Evolutionary conservation across 805 yeast genomes (phyloP).

Genomic region (Suhomyces kilbournensis): DNA sequence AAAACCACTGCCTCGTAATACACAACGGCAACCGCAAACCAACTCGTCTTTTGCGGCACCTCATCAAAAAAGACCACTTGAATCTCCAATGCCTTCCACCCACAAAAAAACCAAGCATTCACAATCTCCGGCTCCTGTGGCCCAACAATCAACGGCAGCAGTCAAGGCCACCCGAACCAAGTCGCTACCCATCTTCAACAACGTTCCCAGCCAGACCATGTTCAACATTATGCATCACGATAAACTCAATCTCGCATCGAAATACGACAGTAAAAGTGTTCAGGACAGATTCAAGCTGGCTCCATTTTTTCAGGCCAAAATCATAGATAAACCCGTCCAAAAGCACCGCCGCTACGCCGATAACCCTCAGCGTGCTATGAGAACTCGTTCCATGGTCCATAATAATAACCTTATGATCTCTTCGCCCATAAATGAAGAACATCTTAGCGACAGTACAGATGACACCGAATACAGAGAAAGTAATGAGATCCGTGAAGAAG

Average conservation of each 20-base stretch:
- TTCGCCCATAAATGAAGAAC: constrained; percentile 43
- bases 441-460: constrained; percentile 32
- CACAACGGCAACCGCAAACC: constrained; percentile 2
- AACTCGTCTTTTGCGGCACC: not conserved
- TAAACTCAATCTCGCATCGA: constrained; percentile 35
- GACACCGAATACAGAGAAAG: constrained; percentile 36
- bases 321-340: constrained; percentile 37
- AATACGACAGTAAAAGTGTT: constrained; percentile 38
- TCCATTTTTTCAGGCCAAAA: constrained; percentile 39
- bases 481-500: constrained; percentile 21
- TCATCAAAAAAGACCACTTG: constrained; percentile 5
- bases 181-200: constrained; percentile 40
- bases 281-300: constrained; percentile 47
- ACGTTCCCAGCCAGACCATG: constrained; percentile 38
- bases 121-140: constrained; percentile 5
- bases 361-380: constrained; percentile 36
- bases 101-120: constrained; percentile 10
- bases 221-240: constrained; percentile 43
- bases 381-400: constrained; percentile 43
- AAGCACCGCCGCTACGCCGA: constrained; percentile 17
- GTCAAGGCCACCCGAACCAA: constrained; percentile 44
- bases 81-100: constrained; percentile 7
- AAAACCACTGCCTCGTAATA: not conserved
- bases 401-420: constrained; percentile 31
- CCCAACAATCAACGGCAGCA: constrained; percentile 15